Evolutionary conservation across 78 protist genomes (phyloP).

Genomic region (Paulinella micropora): DNA sequence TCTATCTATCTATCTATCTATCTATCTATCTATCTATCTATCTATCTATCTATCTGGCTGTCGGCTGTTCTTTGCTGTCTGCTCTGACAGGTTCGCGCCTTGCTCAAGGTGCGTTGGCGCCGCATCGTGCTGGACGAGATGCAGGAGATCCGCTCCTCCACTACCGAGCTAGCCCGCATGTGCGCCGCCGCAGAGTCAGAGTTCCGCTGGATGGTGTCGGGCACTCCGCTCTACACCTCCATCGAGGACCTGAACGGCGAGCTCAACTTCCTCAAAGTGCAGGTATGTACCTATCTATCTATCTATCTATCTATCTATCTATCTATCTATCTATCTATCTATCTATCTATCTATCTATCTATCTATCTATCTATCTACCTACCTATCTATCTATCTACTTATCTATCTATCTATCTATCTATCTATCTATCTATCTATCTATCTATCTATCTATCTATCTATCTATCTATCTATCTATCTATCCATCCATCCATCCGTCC

Average conservation of each 20-base stretch:
- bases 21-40: neutral
- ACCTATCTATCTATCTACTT: no score
- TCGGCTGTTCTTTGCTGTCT: neutral
- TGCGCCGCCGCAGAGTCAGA: neutral
- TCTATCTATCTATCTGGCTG: neutral
- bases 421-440: no score
- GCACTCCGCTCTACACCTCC: conserved; percentile 3
- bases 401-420: no score
- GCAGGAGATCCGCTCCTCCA: conserved; percentile 1
- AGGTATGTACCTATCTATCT: no score
- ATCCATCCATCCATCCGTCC: no score
- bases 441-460: no score
- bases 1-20: neutral
- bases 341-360: no score
- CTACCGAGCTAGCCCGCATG: neutral
- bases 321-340: no score
- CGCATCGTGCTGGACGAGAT: neutral
- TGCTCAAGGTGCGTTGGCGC: neutral
- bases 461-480: no score
- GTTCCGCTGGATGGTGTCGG: conserved; percentile 6
- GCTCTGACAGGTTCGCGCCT: neutral
- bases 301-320: no score
- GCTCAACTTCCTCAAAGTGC: neutral
- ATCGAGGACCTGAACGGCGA: neutral
- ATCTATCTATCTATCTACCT: no score